Evolutionary conservation across 208 protist species (phyloP).

Genomic region (Crithidia fasciculata): DNA sequence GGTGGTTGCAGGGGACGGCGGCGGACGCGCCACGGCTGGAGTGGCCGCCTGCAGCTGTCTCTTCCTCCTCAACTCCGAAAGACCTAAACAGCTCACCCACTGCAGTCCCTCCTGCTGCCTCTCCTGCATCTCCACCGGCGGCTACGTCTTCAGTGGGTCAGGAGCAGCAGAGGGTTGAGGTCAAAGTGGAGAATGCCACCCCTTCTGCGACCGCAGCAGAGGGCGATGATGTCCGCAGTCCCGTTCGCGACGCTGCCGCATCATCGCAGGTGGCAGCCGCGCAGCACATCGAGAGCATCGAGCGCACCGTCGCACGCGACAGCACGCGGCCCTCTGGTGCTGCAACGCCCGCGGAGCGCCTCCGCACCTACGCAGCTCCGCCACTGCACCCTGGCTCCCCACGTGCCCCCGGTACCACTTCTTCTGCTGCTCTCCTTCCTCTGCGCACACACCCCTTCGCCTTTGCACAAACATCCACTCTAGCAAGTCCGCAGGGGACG

Average conservation of each 20-base stretch:
- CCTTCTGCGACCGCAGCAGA: neutral
- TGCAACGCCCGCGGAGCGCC: neutral
- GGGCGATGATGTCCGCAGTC: neutral
- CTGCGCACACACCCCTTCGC: conserved; percentile 8
- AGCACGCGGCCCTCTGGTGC: neutral
- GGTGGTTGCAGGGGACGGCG: conserved; percentile 2
- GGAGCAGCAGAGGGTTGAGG: neutral
- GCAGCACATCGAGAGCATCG: conserved; percentile 28
- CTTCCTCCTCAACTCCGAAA: neutral
- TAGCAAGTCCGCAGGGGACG: neutral
- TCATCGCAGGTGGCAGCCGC: neutral
- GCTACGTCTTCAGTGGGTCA: neutral
- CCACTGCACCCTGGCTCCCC: neutral
- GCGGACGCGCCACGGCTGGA: conserved; percentile 18
- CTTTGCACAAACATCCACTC: neutral
- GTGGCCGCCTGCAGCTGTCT: conserved; percentile 3
- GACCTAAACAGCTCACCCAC: neutral
- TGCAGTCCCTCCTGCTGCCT: neutral
- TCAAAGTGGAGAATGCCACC: neutral
- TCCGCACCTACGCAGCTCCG: neutral
- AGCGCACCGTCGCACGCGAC: conserved; percentile 16
- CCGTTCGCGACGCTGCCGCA: neutral
- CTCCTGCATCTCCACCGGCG: too few species aligned
- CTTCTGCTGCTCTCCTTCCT: neutral
- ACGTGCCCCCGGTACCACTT: neutral